These are phyloP conservation scores for Colletotrichum somersetense DNA, from an alignment of 2,329 filamentous ascomycete genomes.

Conservation along the genomic window DNA sequence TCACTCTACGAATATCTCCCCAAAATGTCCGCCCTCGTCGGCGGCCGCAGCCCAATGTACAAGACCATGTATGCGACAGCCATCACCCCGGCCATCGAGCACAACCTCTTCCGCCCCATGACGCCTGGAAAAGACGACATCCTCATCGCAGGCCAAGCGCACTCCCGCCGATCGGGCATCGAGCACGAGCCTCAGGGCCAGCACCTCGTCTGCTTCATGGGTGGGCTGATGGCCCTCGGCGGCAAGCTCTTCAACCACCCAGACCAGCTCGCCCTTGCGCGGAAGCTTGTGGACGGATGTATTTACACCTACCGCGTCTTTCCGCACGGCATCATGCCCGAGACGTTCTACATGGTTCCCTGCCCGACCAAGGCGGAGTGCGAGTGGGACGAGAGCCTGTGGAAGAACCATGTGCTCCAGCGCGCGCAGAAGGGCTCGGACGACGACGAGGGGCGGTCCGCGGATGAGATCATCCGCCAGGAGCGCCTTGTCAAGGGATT, in stretches of 20 bases:
- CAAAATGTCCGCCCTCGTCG: constrained; percentile 74
- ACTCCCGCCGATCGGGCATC: constrained; percentile 45
- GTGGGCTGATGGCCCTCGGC: constrained; percentile 77
- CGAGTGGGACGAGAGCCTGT: constrained; percentile 48
- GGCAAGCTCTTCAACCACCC: constrained; percentile 69
- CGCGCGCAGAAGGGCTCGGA: constrained; percentile 45
- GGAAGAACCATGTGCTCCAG: constrained; percentile 50
- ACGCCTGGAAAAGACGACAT: constrained; percentile 71
- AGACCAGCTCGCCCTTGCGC: constrained; percentile 61
- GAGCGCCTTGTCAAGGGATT: constrained; percentile 47
- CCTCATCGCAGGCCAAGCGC: constrained; percentile 58
- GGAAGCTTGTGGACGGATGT: constrained; percentile 66
- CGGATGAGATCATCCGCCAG: constrained; percentile 47
- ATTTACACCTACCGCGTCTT: constrained; percentile 69
- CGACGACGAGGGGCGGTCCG: constrained; percentile 43
- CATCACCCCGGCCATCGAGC: constrained; percentile 69
- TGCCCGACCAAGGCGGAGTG: constrained; percentile 52
- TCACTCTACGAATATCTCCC: constrained; percentile 72
- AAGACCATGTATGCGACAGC: constrained; percentile 71
- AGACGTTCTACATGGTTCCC: constrained; percentile 62
- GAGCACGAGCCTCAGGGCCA: constrained; percentile 60
- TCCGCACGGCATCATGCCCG: constrained; percentile 70
- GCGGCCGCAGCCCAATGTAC: constrained; percentile 72
- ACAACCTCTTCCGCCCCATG: constrained; percentile 79
- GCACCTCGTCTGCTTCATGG: constrained; percentile 78